Evolutionary conservation across 2,329 filamentous ascomycete genomes (phyloP).

Genomic region (Atkinsonella hypoxylon): DNA sequence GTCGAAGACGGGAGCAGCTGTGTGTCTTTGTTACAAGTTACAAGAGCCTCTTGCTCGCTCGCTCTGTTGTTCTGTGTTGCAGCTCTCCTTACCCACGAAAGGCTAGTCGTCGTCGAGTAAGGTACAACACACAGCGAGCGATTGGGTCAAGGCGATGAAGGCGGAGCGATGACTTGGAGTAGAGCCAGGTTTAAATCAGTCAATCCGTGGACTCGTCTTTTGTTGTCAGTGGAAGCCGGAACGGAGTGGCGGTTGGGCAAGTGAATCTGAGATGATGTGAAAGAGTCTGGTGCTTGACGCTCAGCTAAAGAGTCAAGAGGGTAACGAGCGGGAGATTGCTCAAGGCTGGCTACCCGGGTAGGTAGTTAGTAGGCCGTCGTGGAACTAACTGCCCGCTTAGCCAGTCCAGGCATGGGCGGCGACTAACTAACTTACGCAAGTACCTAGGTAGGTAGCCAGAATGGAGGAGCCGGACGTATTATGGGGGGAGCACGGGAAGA

Average conservation of each 20-base stretch:
- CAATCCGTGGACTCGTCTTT: neutral
- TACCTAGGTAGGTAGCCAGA: neutral
- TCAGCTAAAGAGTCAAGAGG: neutral
- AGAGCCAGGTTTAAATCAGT: neutral
- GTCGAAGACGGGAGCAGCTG: neutral
- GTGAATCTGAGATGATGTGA: neutral
- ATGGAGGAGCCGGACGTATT: neutral
- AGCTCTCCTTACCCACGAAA: neutral
- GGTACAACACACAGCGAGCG: neutral
- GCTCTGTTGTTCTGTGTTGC: neutral
- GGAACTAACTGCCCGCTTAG: neutral
- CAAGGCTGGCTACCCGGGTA: neutral
- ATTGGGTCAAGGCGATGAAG: neutral
- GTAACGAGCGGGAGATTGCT: neutral
- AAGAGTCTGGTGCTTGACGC: neutral
- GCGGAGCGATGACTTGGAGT: neutral
- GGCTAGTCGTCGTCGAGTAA: neutral
- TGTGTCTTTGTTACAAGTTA: neutral
- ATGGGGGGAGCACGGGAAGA: too few species aligned
- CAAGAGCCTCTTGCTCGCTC: neutral
- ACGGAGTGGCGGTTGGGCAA: neutral
- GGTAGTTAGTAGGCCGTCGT: neutral
- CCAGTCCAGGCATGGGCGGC: neutral
- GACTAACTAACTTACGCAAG: too few species aligned
- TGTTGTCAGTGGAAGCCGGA: neutral